Evolutionary conservation across 306 rosid species (phyloP).

Genomic region (Luffa acutangula): DNA sequence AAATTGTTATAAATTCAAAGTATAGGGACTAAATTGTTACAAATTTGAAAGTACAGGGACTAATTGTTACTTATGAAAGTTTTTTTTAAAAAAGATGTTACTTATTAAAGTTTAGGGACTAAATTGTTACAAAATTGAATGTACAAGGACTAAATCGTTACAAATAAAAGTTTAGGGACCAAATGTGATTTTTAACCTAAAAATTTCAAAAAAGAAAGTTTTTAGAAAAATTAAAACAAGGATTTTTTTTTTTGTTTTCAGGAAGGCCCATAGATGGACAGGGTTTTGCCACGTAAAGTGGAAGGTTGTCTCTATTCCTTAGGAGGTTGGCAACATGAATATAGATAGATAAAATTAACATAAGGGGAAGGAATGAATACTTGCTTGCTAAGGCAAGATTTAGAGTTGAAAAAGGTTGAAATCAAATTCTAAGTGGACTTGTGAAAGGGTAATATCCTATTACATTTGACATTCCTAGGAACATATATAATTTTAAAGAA

Average conservation of each 20-base stretch:
- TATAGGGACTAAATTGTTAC: too few species aligned
- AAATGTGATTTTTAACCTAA: too few species aligned
- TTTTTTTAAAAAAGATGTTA: too few species aligned
- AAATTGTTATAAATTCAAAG: too few species aligned
- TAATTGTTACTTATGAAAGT: too few species aligned
- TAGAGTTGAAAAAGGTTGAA: not conserved
- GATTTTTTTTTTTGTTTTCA: not conserved
- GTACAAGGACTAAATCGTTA: too few species aligned
- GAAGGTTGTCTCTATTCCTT: not conserved
- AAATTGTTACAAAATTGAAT: too few species aligned
- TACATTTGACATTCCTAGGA: not conserved
- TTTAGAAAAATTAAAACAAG: not conserved
- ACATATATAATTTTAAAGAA: not conserved
- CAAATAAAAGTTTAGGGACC: too few species aligned
- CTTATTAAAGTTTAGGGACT: too few species aligned
- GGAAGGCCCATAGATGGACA: not conserved
- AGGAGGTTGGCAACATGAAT: not conserved
- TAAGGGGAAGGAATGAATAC: not conserved
- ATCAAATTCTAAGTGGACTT: not conserved
- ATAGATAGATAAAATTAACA: not conserved
- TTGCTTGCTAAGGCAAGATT: not conserved
- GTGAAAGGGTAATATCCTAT: not conserved
- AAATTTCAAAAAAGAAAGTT: too few species aligned
- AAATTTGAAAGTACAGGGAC: too few species aligned
- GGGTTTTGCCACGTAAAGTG: not conserved